These are phyloP conservation scores for Colletotrichum melonis DNA, from an alignment of 2,329 filamentous ascomycete species.

Conservation along the genomic window DNA sequence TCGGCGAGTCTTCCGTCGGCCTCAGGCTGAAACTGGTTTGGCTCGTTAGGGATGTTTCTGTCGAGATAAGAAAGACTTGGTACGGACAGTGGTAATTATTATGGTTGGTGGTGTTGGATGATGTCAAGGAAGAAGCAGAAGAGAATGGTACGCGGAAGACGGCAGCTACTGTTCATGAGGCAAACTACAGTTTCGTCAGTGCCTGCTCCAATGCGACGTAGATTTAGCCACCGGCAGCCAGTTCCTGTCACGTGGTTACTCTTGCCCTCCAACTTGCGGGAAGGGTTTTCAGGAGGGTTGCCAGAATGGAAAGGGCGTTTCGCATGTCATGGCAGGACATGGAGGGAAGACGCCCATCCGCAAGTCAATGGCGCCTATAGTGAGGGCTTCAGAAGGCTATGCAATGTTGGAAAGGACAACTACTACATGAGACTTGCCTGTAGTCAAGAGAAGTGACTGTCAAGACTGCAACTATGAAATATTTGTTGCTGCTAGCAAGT, in stretches of 20 bases:
- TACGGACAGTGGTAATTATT: not conserved
- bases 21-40: conserved; percentile 23
- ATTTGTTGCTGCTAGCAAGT: not conserved
- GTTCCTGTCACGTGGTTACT: not conserved
- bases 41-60: not conserved
- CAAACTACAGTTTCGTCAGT: not conserved
- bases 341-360: too few relatives aligned
- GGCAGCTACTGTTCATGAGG: conserved; percentile 1
- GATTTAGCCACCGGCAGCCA: conserved; percentile 12
- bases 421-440: not conserved
- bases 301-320: not conserved
- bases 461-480: not conserved
- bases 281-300: not conserved
- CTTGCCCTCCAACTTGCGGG: not conserved
- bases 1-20: conserved; percentile 18
- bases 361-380: not conserved
- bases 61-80: conserved; percentile 17
- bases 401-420: not conserved
- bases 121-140: not conserved
- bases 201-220: not conserved
- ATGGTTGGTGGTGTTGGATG: not conserved
- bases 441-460: not conserved
- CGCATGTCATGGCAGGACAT: not conserved
- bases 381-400: not conserved
- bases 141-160: not conserved